Evolutionary conservation across 768 basidiomycete species (phyloP).

Genomic region (Amanita phalloides): DNA sequence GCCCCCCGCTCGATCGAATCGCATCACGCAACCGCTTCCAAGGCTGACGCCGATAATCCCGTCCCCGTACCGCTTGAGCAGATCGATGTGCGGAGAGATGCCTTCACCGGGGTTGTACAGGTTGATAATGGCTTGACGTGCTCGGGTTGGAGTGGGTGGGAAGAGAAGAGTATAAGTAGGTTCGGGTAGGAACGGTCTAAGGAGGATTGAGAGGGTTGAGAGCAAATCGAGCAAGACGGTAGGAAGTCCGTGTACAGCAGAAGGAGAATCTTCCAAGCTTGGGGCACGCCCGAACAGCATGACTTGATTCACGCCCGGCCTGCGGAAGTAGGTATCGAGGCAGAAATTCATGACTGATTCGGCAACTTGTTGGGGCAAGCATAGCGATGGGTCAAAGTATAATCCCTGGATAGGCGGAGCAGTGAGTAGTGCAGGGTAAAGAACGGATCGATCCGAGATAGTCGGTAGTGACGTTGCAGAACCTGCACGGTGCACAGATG

Average conservation of each 20-base stretch:
- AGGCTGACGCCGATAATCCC: slow-evolving; percentile 87
- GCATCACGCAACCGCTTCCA: slow-evolving; percentile 73
- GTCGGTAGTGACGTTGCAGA: background rate
- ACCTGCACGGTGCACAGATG: background rate
- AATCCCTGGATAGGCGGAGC: slow-evolving; percentile 57
- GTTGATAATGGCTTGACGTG: slow-evolving; percentile 85
- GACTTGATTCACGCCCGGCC: slow-evolving; percentile 54
- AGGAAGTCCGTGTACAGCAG: slow-evolving; percentile 34
- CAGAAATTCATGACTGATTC: slow-evolving; percentile 34
- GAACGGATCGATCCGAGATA: background rate
- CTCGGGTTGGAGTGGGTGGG: slow-evolving; percentile 31
- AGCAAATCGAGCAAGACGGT: slow-evolving; percentile 44
- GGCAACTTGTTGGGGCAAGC: slow-evolving; percentile 41
- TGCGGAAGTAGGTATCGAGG: slow-evolving; percentile 43
- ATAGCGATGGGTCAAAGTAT: slow-evolving; percentile 42
- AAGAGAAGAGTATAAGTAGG: slow-evolving; percentile 50
- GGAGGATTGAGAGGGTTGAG: slow-evolving; percentile 31
- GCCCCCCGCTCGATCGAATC: slow-evolving; percentile 30
- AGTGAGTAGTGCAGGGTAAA: slow-evolving; percentile 18
- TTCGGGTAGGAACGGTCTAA: slow-evolving; percentile 38
- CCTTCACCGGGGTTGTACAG: slow-evolving; percentile 85
- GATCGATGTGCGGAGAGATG: slow-evolving; percentile 81
- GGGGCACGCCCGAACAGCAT: slow-evolving; percentile 68
- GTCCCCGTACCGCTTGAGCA: slow-evolving; percentile 75
- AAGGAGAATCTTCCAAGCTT: background rate